Evolutionary conservation across 2,329 filamentous ascomycete genomes (phyloP), one percentile per base, ranked within the genome.

Genomic region (Mollisia scopiformis): DNA sequence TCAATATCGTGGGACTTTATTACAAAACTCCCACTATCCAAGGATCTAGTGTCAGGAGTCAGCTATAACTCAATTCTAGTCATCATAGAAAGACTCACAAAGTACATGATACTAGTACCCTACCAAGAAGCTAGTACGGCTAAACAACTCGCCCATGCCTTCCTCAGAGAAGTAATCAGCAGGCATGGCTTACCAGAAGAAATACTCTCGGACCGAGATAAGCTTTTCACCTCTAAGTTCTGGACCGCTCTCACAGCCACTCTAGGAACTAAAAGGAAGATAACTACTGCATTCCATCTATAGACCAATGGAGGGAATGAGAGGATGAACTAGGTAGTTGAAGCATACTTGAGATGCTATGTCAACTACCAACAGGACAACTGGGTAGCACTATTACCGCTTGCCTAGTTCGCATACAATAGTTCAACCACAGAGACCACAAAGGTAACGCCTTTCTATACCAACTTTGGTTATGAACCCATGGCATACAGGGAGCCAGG

Each of bases 191-290:
- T 54, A 13, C 46, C 57, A 62, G 23, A 59, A 31, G 49, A 64
- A 50, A 49, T 64, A 31, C 62, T 64, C 21, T 62, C 28, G 31
- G 56, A 64, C 21, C 52, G 33, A 62, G 56, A 64, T 27, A 62
- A 59, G 50, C 52, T 64, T 23, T 64, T 64, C 30, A 64, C 56
- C 2, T 59, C 2, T 2, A 59, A 59, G 35, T 64, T 64, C 37
- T 64, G 28, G 54, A 33, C 8, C 16, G 31, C 46, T 2, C 21
- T 62, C 30, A 51, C 43, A 11, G 16, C 46, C 13, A 14, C 43
- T 27, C 14, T 65, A 27, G 33, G 37, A 21, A 62, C 53, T 13
- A 53, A 62, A 33, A 3, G 47, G 5, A 63, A 61, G 23, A 39
- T 64, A 30, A 62, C 31, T 31, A 66, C 47, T 11, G 35, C 43